Evolutionary conservation across 306 rosid species (phyloP).

Genomic region (Vigna radiata): DNA sequence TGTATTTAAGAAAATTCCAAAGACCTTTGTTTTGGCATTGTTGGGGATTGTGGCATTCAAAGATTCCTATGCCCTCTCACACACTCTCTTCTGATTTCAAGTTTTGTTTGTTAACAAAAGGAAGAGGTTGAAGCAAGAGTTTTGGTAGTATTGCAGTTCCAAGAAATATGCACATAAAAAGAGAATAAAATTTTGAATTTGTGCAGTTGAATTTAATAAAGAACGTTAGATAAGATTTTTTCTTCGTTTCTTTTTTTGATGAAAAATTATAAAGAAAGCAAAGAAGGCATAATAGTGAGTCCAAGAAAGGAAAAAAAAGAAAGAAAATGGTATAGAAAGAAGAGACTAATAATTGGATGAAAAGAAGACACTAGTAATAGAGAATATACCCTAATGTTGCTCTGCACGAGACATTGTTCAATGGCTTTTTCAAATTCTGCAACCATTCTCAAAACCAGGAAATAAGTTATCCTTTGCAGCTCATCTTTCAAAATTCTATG

Average conservation of each 20-base stretch:
- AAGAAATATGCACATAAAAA: conserved; percentile 27
- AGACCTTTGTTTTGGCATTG: conserved; percentile 51
- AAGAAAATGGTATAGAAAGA: conserved; percentile 8
- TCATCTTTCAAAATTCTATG: too few species aligned
- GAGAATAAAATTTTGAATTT: neutral
- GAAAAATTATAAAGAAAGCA: conserved; percentile 36
- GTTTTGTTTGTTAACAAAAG: conserved; percentile 2
- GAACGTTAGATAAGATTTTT: conserved; percentile 12
- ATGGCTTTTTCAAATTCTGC: neutral
- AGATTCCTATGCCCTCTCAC: conserved; percentile 46
- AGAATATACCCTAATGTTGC: conserved; percentile 40
- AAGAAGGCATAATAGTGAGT: neutral
- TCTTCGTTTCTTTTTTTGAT: conserved; percentile 10
- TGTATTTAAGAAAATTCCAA: conserved; percentile 54
- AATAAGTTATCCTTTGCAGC: too few species aligned
- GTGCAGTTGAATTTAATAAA: too few species aligned
- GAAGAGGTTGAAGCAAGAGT: conserved; percentile 22
- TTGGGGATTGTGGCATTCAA: conserved; percentile 35
- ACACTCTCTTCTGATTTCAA: conserved; percentile 46
- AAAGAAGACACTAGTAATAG: conserved; percentile 18
- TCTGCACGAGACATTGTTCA: conserved; percentile 16
- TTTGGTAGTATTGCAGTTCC: too few species aligned
- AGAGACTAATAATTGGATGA: conserved; percentile 41
- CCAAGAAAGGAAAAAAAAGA: neutral
- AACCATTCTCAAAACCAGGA: too few species aligned